Evolutionary conservation across 805 yeast species (phyloP), one percentile per base, ranked within the genome.

Genomic region (Kluyveromyces lactis): DNA sequence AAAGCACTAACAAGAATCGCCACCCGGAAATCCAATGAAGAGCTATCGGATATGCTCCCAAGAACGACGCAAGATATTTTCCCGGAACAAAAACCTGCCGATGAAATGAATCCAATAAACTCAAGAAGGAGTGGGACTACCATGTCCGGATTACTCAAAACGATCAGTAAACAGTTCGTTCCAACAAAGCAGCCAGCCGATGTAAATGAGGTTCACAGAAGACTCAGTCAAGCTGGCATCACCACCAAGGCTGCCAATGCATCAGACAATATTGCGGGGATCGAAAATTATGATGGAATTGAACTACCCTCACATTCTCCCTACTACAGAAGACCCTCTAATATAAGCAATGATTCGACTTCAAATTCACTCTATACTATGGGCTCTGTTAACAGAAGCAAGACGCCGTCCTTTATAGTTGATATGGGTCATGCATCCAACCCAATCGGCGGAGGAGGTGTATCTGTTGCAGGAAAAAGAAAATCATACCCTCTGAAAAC

Each of bases 261-360:
- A 36, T 55, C 75, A 0, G 65, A 72, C 44, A 64, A 63, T 39
- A 63, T 69, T 31, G 75, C 75, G 2, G 76, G 75, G 4, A 63
- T 68, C 26, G 61, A 62, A n/a, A 50, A 55, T 35, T 58, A 47
- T 37, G 50, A 47, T 32, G 18, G 42, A 10, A 41, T 45, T 3
- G 52, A 52, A 29, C 13, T 43, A 4, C 31, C 47, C 10, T 37
- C 46, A n/a, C 36, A 31, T 18, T 31, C 41, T 11, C 24, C 36
- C n/a, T 31, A 18, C 15, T 31, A 38, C 13, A 23, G 17, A n/a
- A 8, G 16, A 16, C 33, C 39, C 5, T 26, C 31, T 15, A 32
- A n/a, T 6, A 10, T 23, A 10, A 12, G 18, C 12, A 4, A 12
- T n/a, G 15, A 18, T 10, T 32, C 35, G 15, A 9, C 26, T 32